Evolutionary conservation across 2,329 filamentous ascomycete species (phyloP).

Genomic region (Fusarium nelsonii): DNA sequence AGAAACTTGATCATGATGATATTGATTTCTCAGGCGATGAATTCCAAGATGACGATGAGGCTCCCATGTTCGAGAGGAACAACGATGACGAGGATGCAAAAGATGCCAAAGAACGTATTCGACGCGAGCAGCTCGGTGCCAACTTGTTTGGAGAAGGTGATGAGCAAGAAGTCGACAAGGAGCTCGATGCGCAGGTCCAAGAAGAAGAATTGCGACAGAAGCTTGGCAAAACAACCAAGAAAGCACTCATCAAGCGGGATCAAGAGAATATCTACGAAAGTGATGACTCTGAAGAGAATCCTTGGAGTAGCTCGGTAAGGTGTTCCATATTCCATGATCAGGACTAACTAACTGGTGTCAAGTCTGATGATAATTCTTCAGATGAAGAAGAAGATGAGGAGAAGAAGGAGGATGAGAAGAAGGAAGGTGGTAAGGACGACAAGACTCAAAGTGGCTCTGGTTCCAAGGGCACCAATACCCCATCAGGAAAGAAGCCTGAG

Average conservation of each 20-base stretch:
- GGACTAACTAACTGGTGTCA: conserved; percentile 36
- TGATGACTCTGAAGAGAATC: conserved; percentile 65
- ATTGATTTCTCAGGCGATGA: conserved; percentile 76
- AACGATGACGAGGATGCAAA: conserved; percentile 87
- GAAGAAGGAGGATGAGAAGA: conserved; percentile 56
- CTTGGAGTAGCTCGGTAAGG: conserved; percentile 57
- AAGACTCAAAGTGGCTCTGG: conserved; percentile 67
- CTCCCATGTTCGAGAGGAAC: conserved; percentile 78
- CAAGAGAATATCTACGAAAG: conserved; percentile 88
- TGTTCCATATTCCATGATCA: background rate
- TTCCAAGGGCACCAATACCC: conserved; percentile 74
- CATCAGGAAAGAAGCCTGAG: conserved; percentile 61
- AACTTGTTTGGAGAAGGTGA: conserved; percentile 81
- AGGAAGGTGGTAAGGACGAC: conserved; percentile 61
- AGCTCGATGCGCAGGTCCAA: conserved; percentile 76
- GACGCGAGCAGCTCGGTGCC: conserved; percentile 85
- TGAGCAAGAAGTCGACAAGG: conserved; percentile 79
- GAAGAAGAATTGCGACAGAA: conserved; percentile 77
- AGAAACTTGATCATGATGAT: conserved; percentile 78
- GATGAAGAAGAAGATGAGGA: conserved; percentile 55
- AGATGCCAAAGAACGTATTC: conserved; percentile 77
- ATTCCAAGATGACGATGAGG: conserved; percentile 91
- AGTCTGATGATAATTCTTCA: conserved; percentile 63
- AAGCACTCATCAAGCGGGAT: conserved; percentile 85
- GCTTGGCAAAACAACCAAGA: conserved; percentile 81